Conservation (phyloP, 768 basidiomycete species). For the Collybiopsis luxurians region DNA sequence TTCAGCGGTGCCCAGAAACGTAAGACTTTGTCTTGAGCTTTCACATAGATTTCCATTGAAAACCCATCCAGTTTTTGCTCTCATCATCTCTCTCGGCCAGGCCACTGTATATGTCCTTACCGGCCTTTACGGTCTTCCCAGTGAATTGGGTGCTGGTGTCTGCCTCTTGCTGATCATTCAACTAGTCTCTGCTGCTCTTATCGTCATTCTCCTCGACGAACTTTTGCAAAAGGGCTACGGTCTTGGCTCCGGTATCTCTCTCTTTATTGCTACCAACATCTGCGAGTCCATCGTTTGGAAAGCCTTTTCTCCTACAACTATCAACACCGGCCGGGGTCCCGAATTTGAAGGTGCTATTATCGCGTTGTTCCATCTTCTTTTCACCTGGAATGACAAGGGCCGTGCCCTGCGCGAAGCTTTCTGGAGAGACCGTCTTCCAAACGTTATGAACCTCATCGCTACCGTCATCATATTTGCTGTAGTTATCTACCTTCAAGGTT, state of each 20-base stretch:
- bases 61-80: conserved; percentile 75
- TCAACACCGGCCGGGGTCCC: conserved; percentile 97
- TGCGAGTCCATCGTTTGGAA: conserved; percentile 99
- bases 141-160: conserved; percentile 93
- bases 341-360: conserved; percentile 98
- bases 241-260: conserved; percentile 96
- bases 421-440: conserved; percentile 95
- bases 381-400: conserved; percentile 98
- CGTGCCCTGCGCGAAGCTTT: conserved; percentile 97
- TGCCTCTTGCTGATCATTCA: conserved; percentile 97
- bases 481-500: conserved; percentile 98
- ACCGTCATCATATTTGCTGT: conserved; percentile 89
- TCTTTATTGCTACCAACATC: conserved; percentile 99
- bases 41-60: background rate
- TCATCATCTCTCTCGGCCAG: conserved; percentile 95
- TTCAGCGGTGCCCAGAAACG: conserved; percentile 97
- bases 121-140: conserved; percentile 93
- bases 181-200: conserved; percentile 88
- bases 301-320: conserved; percentile 95
- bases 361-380: conserved; percentile 93
- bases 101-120: conserved; percentile 96
- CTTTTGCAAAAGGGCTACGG: conserved; percentile 99
- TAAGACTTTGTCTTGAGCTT: conserved; percentile 37
- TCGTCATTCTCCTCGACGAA: conserved; percentile 98
- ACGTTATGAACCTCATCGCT: conserved; percentile 95